phyloP scores from a whole-genome alignment of 2,329 filamentous ascomycete genomes.

The Chrysoporthe cubensis region DNA sequence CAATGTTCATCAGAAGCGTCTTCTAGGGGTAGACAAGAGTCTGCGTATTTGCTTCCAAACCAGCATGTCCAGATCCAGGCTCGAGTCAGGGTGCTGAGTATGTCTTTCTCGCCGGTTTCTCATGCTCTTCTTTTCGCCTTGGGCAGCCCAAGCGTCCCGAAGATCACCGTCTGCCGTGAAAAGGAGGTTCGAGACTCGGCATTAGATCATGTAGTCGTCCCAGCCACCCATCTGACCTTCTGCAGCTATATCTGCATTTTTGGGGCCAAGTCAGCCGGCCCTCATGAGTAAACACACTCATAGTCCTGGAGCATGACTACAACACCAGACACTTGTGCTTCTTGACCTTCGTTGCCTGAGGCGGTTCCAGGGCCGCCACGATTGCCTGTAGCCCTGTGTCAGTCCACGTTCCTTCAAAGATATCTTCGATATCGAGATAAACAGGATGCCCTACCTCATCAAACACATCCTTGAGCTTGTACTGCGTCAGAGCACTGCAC shows the following conservation, averaged over 20 bases:
- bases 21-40: not conserved
- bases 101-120: slow-evolving; percentile 18
- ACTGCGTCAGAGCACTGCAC: slow-evolving; percentile 96
- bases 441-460: slow-evolving; percentile 74
- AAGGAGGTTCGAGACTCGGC: slow-evolving; percentile 19
- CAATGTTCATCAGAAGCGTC: not conserved
- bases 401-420: slow-evolving; percentile 14
- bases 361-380: slow-evolving; percentile 90
- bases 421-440: not conserved
- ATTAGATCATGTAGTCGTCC: slow-evolving; percentile 24
- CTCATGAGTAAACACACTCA: slow-evolving; percentile 11
- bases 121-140: not conserved
- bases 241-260: slow-evolving; percentile 16
- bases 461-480: slow-evolving; percentile 98
- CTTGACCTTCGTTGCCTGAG: slow-evolving; percentile 74
- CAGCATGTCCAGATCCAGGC: slow-evolving; percentile 11
- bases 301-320: slow-evolving; percentile 45
- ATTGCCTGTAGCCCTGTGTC: slow-evolving; percentile 68
- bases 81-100: slow-evolving; percentile 13
- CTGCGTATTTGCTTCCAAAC: slow-evolving; percentile 14
- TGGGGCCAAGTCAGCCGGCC: slow-evolving; percentile 5
- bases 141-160: slow-evolving; percentile 12
- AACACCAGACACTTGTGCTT: slow-evolving; percentile 71
- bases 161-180: slow-evolving; percentile 17
- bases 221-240: slow-evolving; percentile 20